A percentile compares a stretch with the other conserved stretches of the same genome.
These are phyloP conservation scores for Colletotrichum tropicale DNA, from an alignment of 2,329 filamentous ascomycete genomes.

Conservation along the genomic window DNA sequence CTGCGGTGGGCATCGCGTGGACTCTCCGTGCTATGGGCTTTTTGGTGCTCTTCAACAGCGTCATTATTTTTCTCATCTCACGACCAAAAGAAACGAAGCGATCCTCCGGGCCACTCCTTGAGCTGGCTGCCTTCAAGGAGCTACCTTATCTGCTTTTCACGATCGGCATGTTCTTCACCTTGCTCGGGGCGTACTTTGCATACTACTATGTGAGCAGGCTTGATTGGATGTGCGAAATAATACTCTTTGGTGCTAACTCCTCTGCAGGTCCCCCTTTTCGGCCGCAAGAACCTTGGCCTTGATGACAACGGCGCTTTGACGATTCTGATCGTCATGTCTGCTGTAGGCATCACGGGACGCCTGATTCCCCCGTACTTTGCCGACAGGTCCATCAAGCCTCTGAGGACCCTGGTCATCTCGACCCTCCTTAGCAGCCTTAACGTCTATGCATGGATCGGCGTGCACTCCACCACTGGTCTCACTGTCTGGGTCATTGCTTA, in stretches of 20 bases:
- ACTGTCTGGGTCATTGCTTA: constrained; percentile 29
- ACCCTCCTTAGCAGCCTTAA: constrained; percentile 8
- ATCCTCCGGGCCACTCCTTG: constrained; percentile 1
- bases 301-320: constrained; percentile 9
- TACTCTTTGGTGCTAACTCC: not conserved
- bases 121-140: constrained; percentile 14
- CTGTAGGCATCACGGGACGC: constrained; percentile 21
- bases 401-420: constrained; percentile 20
- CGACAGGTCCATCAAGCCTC: constrained; percentile 20
- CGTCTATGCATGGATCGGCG: constrained; percentile 36
- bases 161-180: constrained; percentile 18
- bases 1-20: constrained; percentile 60
- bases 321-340: constrained; percentile 18
- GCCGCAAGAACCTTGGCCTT: not conserved
- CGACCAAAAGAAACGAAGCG: not conserved
- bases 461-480: constrained; percentile 33
- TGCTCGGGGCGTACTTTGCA: constrained; percentile 13
- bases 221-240: not conserved
- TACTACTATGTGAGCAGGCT: constrained; percentile 6
- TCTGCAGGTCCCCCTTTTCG: constrained; percentile 5
- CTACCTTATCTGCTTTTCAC: constrained; percentile 12
- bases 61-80: constrained; percentile 5
- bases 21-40: constrained; percentile 66
- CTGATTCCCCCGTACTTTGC: constrained; percentile 22
- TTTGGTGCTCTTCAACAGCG: constrained; percentile 68